Evolutionary conservation across 140 eudicot genomes (phyloP), one percentile per base, ranked within the genome.

Genomic region (Bidens hawaiensis): DNA sequence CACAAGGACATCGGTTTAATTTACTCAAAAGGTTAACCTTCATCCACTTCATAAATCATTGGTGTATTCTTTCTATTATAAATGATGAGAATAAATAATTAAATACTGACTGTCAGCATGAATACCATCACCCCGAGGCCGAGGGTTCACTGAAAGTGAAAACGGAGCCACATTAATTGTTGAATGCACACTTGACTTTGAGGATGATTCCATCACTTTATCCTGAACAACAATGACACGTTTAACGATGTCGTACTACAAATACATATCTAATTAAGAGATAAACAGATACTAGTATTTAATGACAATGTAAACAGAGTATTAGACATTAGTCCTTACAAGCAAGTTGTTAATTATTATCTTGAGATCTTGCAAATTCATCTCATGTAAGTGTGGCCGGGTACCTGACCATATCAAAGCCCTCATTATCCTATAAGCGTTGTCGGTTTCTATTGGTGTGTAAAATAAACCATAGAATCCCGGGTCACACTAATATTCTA

Each of bases 61-160:
- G n/a, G n/a, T n/a, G n/a, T n/a, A n/a, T 11, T 38, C 4, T 15
- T 15, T 38, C 13, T 38, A 38, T 38, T 12, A 38, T 23, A 17
- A 51, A 6, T 4, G 10, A 23, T 23, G 17, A 6, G 58, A 52
- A 52, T 52, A 23, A 22, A 42, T 40, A 76, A 52, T 23, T 52
- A 23, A 22, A 42, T 40, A 76, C 82, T 51, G 49, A 84, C 91
- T 82, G 70, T 75, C 87, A 58, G 16, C 76, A 64, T 69, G 72
- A 45, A 53, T 56, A 28, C 70, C 75, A 19, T 67, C 82, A 56
- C 36, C 51, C 63, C 64, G 84, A 31, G 62, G 69, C 43, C 22
- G 76, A 60, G 60, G 68, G 51, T 75, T 67, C 43, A 49, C 33
- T 6, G 49, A 54, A 46, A 68, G 40, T 27, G 87, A 75, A 68